Evolutionary conservation across 768 basidiomycete species (phyloP), one percentile per base, ranked within the genome.

Genomic region (Phanerodontia chrysosporium): DNA sequence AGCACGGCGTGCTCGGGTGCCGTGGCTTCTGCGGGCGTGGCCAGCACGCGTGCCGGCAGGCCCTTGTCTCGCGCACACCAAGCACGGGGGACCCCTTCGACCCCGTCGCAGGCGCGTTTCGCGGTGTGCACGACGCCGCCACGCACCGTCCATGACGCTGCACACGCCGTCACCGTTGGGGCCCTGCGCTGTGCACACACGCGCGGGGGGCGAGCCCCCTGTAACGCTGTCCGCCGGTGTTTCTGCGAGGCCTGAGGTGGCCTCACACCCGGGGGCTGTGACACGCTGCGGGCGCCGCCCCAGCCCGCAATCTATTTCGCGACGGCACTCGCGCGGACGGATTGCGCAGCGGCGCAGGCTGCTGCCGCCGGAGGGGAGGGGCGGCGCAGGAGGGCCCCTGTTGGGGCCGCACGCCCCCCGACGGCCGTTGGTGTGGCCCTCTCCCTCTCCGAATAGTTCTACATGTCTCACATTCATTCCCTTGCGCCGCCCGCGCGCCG

Each of bases 11-110:
- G n/a, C 46, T 13, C 51, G 51, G 27, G 30, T 30, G 30, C 2
- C 51, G 27, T 10, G 35, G 7, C 32, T 13, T 35, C 32, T 13
- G 51, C n/a, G 77, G 77, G 29, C 81, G 78, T 8, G 76, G 67
- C n/a, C 78, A 71, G 39, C 78, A 7, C 44, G 7, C 44, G 44
- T 5, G 6, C 8, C 6, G 18, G 18, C 16, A 18, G 22, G 44
- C 44, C 44, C 44, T 5, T 24, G 44, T 24, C 16, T 45, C 32
- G 22, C 44, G 44, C 44, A 45, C 44, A 18, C 7, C 32, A n/a
- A n/a, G n/a, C n/a, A n/a, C n/a, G n/a, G n/a, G n/a, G n/a, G n/a
- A n/a, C n/a, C n/a, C n/a, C n/a, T n/a, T n/a, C n/a, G n/a, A n/a
- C n/a, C n/a, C n/a, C n/a, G n/a, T n/a, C n/a, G n/a, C n/a, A n/a